A percentile compares a stretch with the other conserved stretches of the same genome.
These are phyloP conservation scores for Fomes fomentarius DNA, from an alignment of 1,284 basidiomycete species.

Conservation along the genomic window DNA sequence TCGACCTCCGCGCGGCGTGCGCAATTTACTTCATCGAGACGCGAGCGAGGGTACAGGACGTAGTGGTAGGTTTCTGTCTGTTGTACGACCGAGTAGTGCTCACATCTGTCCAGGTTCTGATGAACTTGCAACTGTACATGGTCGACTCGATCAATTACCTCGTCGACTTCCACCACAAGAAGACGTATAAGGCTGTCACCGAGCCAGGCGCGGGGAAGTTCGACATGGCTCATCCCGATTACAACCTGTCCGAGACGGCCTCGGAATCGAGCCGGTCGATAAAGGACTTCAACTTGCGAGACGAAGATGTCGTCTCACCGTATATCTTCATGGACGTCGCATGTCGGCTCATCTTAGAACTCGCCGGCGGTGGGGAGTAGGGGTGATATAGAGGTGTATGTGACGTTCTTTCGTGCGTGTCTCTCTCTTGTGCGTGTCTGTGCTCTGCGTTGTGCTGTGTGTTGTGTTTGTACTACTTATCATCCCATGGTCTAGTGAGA, in stretches of 20 bases:
- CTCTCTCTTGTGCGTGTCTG: constrained; percentile 21
- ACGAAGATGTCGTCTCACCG: constrained; percentile 86
- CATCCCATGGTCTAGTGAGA: constrained; percentile 13
- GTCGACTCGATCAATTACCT: constrained; percentile 96
- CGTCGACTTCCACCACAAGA: constrained; percentile 98
- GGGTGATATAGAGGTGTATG: background rate
- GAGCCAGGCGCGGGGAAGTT: constrained; percentile 69
- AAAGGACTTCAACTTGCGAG: constrained; percentile 52
- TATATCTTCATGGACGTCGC: constrained; percentile 98
- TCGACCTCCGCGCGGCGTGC: constrained; percentile 70
- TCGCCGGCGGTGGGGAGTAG: constrained; percentile 63
- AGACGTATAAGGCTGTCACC: constrained; percentile 76
- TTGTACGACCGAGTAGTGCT: too few relatives aligned
- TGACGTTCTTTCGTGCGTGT: constrained; percentile 4
- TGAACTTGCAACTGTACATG: constrained; percentile 97
- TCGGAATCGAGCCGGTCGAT: constrained; percentile 52
- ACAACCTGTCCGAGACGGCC: constrained; percentile 49
- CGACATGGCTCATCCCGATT: constrained; percentile 62
- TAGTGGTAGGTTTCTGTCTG: constrained; percentile 82
- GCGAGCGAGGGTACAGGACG: constrained; percentile 85
- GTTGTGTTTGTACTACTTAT: constrained; percentile 29
- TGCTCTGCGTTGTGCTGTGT: constrained; percentile 23
- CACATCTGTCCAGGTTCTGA: constrained; percentile 69
- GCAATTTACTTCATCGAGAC: constrained; percentile 95
- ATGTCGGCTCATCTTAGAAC: constrained; percentile 78